These are phyloP conservation scores for Oxyria digyna DNA, from an alignment of 148 eudicot species.

Conservation along the genomic window DNA sequence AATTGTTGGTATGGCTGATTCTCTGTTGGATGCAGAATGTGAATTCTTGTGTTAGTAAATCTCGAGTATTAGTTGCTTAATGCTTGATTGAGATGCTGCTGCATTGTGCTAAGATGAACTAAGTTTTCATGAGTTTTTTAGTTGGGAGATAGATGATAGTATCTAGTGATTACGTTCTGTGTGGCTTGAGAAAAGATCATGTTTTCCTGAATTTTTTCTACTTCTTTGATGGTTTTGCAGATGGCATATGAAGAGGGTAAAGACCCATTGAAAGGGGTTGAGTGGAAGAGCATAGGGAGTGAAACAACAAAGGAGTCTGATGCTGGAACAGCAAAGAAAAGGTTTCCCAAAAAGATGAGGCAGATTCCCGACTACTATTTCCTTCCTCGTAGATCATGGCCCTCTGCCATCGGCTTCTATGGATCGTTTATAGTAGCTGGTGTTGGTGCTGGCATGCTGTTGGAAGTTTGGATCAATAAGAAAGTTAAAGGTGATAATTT, in stretches of 20 bases:
- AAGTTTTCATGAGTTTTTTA: not conserved
- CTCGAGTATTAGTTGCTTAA: not conserved
- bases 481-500: constrained; percentile 50
- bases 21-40: not conserved
- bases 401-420: constrained; percentile 40
- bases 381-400: constrained; percentile 49
- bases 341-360: constrained; percentile 37
- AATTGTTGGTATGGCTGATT: not conserved
- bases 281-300: constrained; percentile 43
- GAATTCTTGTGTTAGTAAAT: not conserved
- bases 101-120: not conserved
- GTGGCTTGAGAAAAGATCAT: too few relatives aligned
- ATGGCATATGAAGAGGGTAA: constrained; percentile 42
- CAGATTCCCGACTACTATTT: constrained; percentile 62
- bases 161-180: not conserved
- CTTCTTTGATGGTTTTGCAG: constrained; percentile 1
- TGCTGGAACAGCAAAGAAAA: constrained; percentile 31
- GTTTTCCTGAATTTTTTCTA: not conserved
- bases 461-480: constrained; percentile 60
- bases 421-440: constrained; percentile 60
- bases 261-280: constrained; percentile 36
- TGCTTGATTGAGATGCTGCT: not conserved
- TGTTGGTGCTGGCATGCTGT: constrained; percentile 64
- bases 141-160: not conserved
- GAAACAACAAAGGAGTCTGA: constrained; percentile 18